A percentile compares a stretch with the other conserved stretches of the same genome.
Conservation (phyloP, 768 basidiomycete genomes). For the Pleurotus djamor region DNA sequence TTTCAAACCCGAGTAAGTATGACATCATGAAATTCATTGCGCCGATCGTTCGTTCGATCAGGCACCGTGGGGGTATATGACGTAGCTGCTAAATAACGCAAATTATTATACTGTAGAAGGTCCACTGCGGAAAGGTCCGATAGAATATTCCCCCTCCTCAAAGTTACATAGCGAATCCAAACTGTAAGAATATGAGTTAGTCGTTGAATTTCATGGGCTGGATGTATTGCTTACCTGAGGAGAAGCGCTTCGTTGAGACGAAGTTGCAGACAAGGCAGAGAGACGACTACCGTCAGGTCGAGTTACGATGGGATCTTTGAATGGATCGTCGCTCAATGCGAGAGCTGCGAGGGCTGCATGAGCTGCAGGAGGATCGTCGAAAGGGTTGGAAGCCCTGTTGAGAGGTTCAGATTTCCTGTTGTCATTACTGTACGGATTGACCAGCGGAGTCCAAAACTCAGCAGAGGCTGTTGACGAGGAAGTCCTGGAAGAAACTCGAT, state of each 20-base stretch:
- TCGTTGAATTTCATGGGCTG: not conserved
- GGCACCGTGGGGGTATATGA: too few relatives aligned
- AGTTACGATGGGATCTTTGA: not conserved
- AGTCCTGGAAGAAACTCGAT: not conserved
- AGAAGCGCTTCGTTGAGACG: not conserved
- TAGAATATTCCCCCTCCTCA: not conserved
- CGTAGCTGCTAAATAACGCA: too few relatives aligned
- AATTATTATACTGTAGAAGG: too few relatives aligned
- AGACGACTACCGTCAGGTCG: not conserved
- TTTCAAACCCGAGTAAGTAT: too few relatives aligned
- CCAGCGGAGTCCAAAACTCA: constrained; percentile 3
- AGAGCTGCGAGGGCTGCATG: constrained; percentile 1
- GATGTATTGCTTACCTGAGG: not conserved
- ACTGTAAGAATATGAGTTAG: not conserved
- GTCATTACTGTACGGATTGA: not conserved
- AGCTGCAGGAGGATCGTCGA: not conserved
- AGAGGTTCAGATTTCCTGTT: not conserved
- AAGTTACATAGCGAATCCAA: constrained; percentile 3
- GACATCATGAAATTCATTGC: too few relatives aligned
- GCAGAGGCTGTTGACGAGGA: not conserved
- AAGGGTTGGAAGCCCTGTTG: not conserved
- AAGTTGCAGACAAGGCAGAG: not conserved
- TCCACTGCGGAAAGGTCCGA: too few relatives aligned
- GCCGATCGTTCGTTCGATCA: too few relatives aligned
- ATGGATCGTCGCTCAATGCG: constrained; percentile 5